Conservation (phyloP, 352 stramenopile species). For the Plasmopara halstedii region DNA sequence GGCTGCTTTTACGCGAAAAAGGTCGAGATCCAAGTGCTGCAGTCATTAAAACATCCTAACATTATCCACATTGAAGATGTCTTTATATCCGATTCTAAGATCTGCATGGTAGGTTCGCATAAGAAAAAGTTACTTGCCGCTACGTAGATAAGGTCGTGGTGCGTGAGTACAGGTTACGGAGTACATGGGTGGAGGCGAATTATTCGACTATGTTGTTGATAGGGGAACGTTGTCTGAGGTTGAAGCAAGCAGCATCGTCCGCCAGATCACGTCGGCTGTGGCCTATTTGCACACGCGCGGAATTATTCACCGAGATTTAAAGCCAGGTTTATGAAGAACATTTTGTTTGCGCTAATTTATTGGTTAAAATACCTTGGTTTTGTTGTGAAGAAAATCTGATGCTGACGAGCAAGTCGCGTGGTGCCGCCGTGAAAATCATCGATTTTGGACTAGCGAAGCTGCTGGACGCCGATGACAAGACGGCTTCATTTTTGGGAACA, state of each 20-base stretch:
- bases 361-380: background rate
- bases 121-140: too few relatives aligned
- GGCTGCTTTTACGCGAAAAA: slow-evolving; percentile 8
- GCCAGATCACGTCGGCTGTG: slow-evolving; percentile 85
- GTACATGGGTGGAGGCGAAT: slow-evolving; percentile 78
- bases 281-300: slow-evolving; percentile 85
- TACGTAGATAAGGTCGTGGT: too few relatives aligned
- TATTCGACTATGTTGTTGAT: slow-evolving; percentile 89
- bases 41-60: slow-evolving; percentile 83
- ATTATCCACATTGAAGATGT: slow-evolving; percentile 88
- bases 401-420: slow-evolving; percentile 71
- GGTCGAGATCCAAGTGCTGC: slow-evolving; percentile 87
- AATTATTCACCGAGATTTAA: slow-evolving; percentile 87
- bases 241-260: slow-evolving; percentile 78
- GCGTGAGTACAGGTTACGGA: slow-evolving; percentile 64
- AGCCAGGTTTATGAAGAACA: slow-evolving; percentile 44
- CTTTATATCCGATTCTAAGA: slow-evolving; percentile 76
- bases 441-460: slow-evolving; percentile 98
- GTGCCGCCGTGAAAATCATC: slow-evolving; percentile 95
- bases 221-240: slow-evolving; percentile 85
- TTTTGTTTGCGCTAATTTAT: background rate
- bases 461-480: slow-evolving; percentile 75
- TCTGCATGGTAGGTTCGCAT: slow-evolving; percentile 77
- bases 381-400: slow-evolving; percentile 64
- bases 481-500: slow-evolving; percentile 77